Evolutionary conservation across 2,329 filamentous ascomycete species (phyloP).

Genomic region (Neonectria punicea): DNA sequence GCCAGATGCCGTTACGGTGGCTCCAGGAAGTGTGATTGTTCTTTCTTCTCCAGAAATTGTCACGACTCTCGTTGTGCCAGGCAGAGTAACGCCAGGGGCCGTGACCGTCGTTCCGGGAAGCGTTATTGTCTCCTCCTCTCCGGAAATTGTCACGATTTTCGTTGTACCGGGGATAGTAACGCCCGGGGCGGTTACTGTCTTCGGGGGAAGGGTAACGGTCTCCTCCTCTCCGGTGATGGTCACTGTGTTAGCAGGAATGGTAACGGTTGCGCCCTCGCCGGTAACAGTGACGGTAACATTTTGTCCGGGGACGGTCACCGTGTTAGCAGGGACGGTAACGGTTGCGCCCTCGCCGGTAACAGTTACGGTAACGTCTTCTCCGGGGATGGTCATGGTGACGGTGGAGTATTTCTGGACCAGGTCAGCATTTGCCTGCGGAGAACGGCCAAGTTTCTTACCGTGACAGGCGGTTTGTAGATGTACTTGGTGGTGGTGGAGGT

Average conservation of each 20-base stretch:
- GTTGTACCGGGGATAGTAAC: background rate
- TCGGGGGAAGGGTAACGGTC: conserved; percentile 9
- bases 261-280: background rate
- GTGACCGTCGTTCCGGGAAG: background rate
- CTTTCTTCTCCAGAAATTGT: background rate
- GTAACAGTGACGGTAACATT: conserved; percentile 1
- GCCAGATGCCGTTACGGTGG: background rate
- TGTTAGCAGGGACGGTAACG: background rate
- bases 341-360: background rate
- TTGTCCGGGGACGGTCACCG: background rate
- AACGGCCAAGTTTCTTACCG: background rate
- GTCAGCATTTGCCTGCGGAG: background rate
- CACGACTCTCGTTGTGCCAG: background rate
- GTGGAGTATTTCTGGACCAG: background rate
- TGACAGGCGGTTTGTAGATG: conserved; percentile 2
- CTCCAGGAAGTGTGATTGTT: background rate
- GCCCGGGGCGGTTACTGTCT: background rate
- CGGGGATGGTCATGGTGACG: background rate
- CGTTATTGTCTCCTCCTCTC: background rate
- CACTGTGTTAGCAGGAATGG: background rate
- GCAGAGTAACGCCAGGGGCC: background rate
- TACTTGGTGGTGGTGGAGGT: background rate
- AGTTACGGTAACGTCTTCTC: background rate
- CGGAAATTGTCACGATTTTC: background rate
- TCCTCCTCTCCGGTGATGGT: background rate